These are phyloP conservation scores for Aspergillus puulaauensis DNA, from an alignment of 2,329 filamentous ascomycete species.

Conservation along the genomic window DNA sequence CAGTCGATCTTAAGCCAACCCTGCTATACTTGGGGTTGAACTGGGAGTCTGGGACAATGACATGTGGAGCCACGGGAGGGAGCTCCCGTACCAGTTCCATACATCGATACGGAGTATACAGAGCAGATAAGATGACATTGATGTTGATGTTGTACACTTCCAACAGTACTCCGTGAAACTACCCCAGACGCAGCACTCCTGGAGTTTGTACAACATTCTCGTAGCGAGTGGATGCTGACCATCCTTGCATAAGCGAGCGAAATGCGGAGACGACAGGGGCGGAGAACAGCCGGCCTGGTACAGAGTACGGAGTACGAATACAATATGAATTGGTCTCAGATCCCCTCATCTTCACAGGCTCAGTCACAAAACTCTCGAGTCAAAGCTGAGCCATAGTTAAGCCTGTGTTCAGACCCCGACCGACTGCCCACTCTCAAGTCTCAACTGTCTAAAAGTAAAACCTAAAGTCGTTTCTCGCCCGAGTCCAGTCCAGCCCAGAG, in stretches of 20 bases:
- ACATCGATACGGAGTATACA: background rate
- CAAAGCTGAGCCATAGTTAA: no score
- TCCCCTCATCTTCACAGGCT: background rate
- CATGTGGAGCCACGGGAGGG: slow-evolving; percentile 17
- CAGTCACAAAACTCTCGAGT: background rate
- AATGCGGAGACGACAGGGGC: slow-evolving; percentile 21
- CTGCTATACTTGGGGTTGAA: background rate
- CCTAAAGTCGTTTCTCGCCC: background rate
- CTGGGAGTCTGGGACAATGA: background rate
- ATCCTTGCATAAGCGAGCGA: slow-evolving; percentile 14
- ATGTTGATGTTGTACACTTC: no score
- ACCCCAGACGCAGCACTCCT: background rate
- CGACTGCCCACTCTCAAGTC: background rate
- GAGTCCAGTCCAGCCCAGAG: background rate
- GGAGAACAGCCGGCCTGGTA: background rate
- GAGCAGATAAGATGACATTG: background rate
- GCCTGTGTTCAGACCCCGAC: no score
- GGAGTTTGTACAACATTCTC: background rate
- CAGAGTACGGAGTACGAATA: background rate
- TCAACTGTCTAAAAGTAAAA: background rate
- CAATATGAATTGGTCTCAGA: background rate
- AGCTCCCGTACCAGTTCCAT: slow-evolving; percentile 6
- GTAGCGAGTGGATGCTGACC: background rate
- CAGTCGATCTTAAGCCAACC: slow-evolving; percentile 1
- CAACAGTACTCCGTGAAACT: background rate